Conservation (phyloP, 2,329 filamentous ascomycete genomes). For the Alternaria triticimaculans region DNA sequence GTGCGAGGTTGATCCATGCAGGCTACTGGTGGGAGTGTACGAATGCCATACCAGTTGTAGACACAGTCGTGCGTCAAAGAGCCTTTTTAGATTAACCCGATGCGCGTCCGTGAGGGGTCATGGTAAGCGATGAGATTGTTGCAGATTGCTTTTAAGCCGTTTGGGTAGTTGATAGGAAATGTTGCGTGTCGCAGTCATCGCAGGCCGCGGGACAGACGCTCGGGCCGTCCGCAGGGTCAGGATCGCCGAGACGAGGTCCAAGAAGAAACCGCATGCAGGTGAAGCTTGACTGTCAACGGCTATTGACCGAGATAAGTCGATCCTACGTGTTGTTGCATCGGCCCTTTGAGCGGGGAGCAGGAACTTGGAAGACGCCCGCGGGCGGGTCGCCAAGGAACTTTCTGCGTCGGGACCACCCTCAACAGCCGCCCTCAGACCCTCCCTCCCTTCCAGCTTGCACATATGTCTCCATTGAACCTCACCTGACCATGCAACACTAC, state of each 20-base stretch:
- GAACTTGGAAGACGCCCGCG: background rate
- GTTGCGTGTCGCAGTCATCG: background rate
- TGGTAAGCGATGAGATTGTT: slow-evolving; percentile 12
- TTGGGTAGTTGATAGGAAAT: slow-evolving; percentile 4
- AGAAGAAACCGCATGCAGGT: slow-evolving; percentile 4
- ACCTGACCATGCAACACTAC: background rate
- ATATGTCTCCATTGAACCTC: background rate
- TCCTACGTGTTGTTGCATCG: background rate
- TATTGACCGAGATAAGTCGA: background rate
- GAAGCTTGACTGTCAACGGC: slow-evolving; percentile 9
- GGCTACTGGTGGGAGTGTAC: slow-evolving; percentile 5
- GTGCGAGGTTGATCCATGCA: slow-evolving; percentile 7
- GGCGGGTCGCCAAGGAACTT: background rate
- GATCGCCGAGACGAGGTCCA: slow-evolving; percentile 11
- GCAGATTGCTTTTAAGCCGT: background rate
- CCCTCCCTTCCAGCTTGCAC: background rate
- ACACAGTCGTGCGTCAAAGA: background rate
- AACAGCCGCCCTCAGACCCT: background rate
- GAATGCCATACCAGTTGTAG: slow-evolving; percentile 7
- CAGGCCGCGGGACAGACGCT: background rate
- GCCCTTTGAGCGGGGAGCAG: background rate
- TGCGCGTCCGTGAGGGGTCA: slow-evolving; percentile 8
- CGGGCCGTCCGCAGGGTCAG: background rate
- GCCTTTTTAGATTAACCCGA: slow-evolving; percentile 10
- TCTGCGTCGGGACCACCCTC: background rate